Evolutionary conservation across 768 basidiomycete genomes (phyloP).

Genomic region (Naganishia antarctica): DNA sequence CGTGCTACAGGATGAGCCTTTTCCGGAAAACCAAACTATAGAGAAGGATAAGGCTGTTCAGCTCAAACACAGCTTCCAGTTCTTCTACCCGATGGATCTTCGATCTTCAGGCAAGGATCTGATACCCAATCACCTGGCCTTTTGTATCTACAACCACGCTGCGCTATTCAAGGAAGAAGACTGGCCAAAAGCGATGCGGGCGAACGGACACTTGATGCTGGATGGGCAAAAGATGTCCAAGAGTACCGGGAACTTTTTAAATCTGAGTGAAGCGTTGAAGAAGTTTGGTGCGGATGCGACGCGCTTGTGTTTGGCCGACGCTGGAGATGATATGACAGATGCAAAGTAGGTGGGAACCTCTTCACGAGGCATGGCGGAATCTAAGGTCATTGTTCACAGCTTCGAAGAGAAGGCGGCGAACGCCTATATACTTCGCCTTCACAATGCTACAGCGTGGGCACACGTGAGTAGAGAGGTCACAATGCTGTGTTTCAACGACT

Average conservation of each 20-base stretch:
- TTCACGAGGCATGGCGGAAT: background rate
- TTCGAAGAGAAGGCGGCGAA: slow-evolving; percentile 98
- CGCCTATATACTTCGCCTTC: slow-evolving; percentile 86
- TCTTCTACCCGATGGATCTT: slow-evolving; percentile 97
- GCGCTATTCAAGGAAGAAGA: slow-evolving; percentile 80
- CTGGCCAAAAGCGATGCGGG: slow-evolving; percentile 86
- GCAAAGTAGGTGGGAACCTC: slow-evolving; percentile 59
- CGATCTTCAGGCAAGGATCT: slow-evolving; percentile 97
- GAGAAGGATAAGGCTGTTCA: slow-evolving; percentile 71
- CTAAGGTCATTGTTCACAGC: slow-evolving; percentile 44
- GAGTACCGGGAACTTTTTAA: slow-evolving; percentile 91
- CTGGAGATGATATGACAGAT: slow-evolving; percentile 94
- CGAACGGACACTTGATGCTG: slow-evolving; percentile 92
- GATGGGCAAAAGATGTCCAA: slow-evolving; percentile 99
- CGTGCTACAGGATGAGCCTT: slow-evolving; percentile 60
- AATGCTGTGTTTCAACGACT: no score
- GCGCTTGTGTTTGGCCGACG: slow-evolving; percentile 84
- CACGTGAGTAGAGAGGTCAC: slow-evolving; percentile 56
- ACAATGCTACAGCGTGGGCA: slow-evolving; percentile 86
- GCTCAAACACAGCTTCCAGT: slow-evolving; percentile 84
- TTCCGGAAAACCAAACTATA: slow-evolving; percentile 56
- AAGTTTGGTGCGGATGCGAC: slow-evolving; percentile 98
- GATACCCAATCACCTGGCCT: slow-evolving; percentile 90
- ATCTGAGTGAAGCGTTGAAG: slow-evolving; percentile 74
- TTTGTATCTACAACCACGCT: slow-evolving; percentile 90